These are phyloP conservation scores for Phaeosphaeriaceae sp. DNA, from an alignment of 2,329 filamentous ascomycete genomes.

Conservation along the genomic window DNA sequence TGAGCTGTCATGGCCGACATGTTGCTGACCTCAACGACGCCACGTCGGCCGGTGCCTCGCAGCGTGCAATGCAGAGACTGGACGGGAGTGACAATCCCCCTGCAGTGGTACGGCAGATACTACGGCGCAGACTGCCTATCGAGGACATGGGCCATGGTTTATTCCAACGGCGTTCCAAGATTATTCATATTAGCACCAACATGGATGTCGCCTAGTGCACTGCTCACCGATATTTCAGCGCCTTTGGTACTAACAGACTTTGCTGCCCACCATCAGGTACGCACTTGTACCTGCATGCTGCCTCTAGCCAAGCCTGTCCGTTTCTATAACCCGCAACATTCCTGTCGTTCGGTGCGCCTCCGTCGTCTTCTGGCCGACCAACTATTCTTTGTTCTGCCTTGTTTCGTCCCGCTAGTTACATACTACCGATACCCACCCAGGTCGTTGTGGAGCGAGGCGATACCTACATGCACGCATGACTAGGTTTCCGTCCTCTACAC, in stretches of 20 bases:
- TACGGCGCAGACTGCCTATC: constrained; percentile 38
- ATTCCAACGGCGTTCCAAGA: constrained; percentile 33
- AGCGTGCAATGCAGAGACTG: constrained; percentile 17
- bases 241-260: constrained; percentile 28
- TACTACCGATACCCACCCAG: constrained; percentile 35
- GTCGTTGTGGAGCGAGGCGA: constrained; percentile 37
- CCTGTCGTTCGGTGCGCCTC: constrained; percentile 33
- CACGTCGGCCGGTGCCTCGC: constrained; percentile 22
- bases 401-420: constrained; percentile 33
- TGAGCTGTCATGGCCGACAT: constrained; percentile 22
- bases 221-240: constrained; percentile 43
- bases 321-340: constrained; percentile 35
- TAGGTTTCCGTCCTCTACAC: constrained; percentile 28
- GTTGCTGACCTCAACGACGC: constrained; percentile 31
- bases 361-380: constrained; percentile 29
- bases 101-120: constrained; percentile 32
- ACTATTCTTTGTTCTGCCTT: constrained; percentile 31
- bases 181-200: constrained; percentile 33
- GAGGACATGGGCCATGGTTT: constrained; percentile 26
- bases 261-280: constrained; percentile 31
- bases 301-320: constrained; percentile 27
- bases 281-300: constrained; percentile 36
- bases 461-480: constrained; percentile 39
- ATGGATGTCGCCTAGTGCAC: constrained; percentile 27
- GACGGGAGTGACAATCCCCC: constrained; percentile 25